phyloP scores from a whole-genome alignment of 306 rosid genomes.

The Cicer bijugum region DNA sequence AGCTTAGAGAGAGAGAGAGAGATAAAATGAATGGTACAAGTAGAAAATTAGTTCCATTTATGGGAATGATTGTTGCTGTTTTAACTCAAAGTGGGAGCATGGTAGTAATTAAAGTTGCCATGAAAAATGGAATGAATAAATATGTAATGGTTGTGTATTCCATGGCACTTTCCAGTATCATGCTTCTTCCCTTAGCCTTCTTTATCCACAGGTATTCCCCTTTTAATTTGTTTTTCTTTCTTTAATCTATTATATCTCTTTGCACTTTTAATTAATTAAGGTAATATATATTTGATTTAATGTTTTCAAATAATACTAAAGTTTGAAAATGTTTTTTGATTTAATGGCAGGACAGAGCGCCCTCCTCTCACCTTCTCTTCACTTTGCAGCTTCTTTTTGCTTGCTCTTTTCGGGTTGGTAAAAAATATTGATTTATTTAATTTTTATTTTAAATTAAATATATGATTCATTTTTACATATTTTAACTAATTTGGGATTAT shows the following conservation, averaged over 20 bases:
- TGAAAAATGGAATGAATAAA: constrained; percentile 39
- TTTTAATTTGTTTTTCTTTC: background rate
- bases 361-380: constrained; percentile 47
- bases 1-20: background rate
- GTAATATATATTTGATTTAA: background rate
- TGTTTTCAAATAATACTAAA: background rate
- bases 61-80: constrained; percentile 53
- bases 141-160: constrained; percentile 47
- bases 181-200: constrained; percentile 45
- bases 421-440: too few relatives aligned
- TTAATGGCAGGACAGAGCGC: constrained; percentile 39
- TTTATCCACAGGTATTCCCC: constrained; percentile 38
- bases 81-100: constrained; percentile 49
- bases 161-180: constrained; percentile 39
- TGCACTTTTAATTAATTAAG: background rate
- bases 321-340: background rate
- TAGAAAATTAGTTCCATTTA: constrained; percentile 36
- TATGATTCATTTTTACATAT: too few relatives aligned
- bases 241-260: background rate
- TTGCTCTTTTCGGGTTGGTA: constrained; percentile 42
- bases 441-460: too few relatives aligned
- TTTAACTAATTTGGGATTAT: too few relatives aligned
- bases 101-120: constrained; percentile 44
- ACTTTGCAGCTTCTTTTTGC: constrained; percentile 47
- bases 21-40: background rate